Evolutionary conservation across 768 basidiomycete species (phyloP).

Genomic region (Vararia minispora): DNA sequence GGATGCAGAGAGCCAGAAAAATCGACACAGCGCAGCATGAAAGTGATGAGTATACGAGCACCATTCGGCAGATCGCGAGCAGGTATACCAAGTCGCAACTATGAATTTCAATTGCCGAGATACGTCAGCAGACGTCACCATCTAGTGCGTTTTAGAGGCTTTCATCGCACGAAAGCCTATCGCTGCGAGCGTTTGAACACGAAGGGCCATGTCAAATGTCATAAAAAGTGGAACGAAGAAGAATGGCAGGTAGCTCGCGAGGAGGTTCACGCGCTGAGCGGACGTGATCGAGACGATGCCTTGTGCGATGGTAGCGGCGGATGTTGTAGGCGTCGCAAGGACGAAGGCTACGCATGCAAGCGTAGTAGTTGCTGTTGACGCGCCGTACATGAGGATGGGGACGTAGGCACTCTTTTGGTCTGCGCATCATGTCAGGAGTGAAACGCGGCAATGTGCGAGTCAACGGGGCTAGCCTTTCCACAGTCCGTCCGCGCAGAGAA

Average conservation of each 20-base stretch:
- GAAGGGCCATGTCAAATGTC: conserved; percentile 56
- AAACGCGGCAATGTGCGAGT: not conserved
- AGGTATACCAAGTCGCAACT: no score
- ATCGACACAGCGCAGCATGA: no score
- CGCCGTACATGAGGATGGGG: conserved; percentile 61
- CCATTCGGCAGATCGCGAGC: no score
- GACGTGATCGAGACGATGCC: conserved; percentile 30
- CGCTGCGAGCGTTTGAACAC: conserved; percentile 15
- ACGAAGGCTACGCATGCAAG: conserved; percentile 57
- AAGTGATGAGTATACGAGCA: no score
- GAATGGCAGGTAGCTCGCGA: conserved; percentile 69
- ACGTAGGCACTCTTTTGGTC: conserved; percentile 44
- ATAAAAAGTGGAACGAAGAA: conserved; percentile 61
- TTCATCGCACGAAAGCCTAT: conserved; percentile 2
- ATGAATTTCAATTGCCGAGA: no score
- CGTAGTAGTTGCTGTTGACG: conserved; percentile 70
- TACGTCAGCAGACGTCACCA: no score
- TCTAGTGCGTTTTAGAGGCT: not conserved
- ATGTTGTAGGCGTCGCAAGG: conserved; percentile 38
- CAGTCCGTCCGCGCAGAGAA: conserved; percentile 52
- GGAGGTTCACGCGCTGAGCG: conserved; percentile 43
- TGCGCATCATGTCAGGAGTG: conserved; percentile 15
- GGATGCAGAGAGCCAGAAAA: no score
- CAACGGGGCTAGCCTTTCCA: conserved; percentile 33
- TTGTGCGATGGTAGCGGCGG: conserved; percentile 20